Percentiles rank a stretch among this genome's conserved stretches.
These are phyloP conservation scores for Candida railenensis DNA, from an alignment of 805 yeast genomes.

Conservation along the genomic window DNA sequence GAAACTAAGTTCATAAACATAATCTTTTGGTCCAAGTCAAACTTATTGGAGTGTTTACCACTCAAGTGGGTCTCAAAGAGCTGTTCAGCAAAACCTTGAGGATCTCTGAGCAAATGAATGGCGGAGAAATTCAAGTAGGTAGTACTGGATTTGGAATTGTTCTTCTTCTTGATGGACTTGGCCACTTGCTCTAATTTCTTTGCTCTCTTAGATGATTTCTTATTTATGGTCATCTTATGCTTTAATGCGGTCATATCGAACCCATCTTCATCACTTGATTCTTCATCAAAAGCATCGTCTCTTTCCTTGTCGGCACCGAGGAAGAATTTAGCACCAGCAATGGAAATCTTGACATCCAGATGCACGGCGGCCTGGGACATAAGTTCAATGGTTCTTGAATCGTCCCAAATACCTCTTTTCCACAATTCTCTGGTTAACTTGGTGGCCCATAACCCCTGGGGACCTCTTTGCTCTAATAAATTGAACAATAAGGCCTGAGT, in stretches of 20 bases:
- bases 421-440: conserved; percentile 92
- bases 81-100: conserved; percentile 94
- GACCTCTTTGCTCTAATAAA: conserved; percentile 72
- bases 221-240: conserved; percentile 82
- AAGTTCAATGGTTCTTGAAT: conserved; percentile 92
- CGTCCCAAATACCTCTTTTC: conserved; percentile 99
- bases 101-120: conserved; percentile 89
- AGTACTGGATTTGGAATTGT: conserved; percentile 50
- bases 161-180: conserved; percentile 65
- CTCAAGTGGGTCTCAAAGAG: conserved; percentile 71
- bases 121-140: conserved; percentile 90
- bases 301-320: conserved; percentile 94
- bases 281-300: conserved; percentile 78
- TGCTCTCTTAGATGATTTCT: conserved; percentile 76
- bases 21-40: conserved; percentile 85
- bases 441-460: conserved; percentile 93
- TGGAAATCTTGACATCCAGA: conserved; percentile 80
- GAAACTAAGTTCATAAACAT: conserved; percentile 84
- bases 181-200: conserved; percentile 77
- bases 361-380: conserved; percentile 96
- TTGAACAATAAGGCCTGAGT: conserved; percentile 92
- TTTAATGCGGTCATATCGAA: conserved; percentile 70
- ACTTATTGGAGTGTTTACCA: conserved; percentile 65
- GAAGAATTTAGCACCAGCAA: conserved; percentile 88
- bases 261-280: conserved; percentile 66